Evolutionary conservation across 345 rosid species (phyloP).

Genomic region (Mallotus nudiflorus): DNA sequence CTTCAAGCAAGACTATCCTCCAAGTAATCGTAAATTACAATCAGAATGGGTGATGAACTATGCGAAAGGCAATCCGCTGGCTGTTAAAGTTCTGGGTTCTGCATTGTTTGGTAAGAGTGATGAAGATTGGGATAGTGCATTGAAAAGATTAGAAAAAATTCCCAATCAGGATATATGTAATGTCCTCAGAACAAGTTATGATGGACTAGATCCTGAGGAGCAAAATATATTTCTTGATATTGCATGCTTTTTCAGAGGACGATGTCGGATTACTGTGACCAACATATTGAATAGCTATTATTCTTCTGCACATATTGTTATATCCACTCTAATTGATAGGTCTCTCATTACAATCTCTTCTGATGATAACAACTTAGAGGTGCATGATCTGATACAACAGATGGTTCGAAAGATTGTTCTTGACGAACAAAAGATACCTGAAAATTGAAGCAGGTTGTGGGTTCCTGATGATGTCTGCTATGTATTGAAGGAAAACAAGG

Average conservation of each 20-base stretch:
- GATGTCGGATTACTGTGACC: too few relatives aligned
- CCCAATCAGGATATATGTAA: background rate
- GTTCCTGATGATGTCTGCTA: too few relatives aligned
- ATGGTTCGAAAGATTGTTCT: background rate
- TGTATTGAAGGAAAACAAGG: too few relatives aligned
- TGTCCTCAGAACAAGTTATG: constrained; percentile 8
- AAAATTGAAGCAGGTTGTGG: too few relatives aligned
- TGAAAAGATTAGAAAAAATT: background rate
- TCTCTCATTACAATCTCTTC: background rate
- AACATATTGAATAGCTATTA: background rate
- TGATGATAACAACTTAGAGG: background rate
- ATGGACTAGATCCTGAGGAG: background rate
- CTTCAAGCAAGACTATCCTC: background rate
- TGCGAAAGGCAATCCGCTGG: constrained; percentile 10
- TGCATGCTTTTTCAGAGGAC: constrained; percentile 13
- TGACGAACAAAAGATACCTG: too few relatives aligned
- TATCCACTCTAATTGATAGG: background rate
- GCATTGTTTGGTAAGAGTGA: background rate
- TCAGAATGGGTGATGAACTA: background rate
- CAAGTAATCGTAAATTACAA: background rate
- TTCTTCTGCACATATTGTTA: background rate
- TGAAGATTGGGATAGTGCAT: constrained; percentile 1
- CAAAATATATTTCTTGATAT: constrained; percentile 14
- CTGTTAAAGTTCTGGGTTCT: constrained; percentile 17
- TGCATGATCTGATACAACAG: constrained; percentile 9